Evolutionary conservation across 2,329 filamentous ascomycete genomes (phyloP), one percentile per base, ranked within the genome.

Genomic region (Clonostachys rhizophaga): DNA sequence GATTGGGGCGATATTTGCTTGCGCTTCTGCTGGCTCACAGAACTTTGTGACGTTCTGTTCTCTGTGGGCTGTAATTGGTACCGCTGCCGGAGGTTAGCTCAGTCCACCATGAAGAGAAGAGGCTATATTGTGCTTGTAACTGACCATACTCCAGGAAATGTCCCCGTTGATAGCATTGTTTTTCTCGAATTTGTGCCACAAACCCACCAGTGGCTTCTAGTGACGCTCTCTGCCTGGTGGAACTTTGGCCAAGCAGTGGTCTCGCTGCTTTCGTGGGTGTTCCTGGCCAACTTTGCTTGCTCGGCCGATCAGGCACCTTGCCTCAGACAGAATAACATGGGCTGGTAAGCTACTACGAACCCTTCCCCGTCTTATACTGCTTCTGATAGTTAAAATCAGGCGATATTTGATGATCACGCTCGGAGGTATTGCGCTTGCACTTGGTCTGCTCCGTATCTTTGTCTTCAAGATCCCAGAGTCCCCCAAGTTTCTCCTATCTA

Each of bases 21-120:
- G 82, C 18, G 67, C 78, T 0, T 77, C 76, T 5, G 82, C 80
- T 0, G 76, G 78, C 0, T 72, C 76, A 0, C 76, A 75, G 4
- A 82, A 75, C 50, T 86, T 84, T 49, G 72, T 72, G 1, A 74
- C 75, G 0, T 73, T 83, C 34, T 77, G 74, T 6, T 60, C 66
- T 3, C 76, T 85, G 48, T 79, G 77, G 14, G 78, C 79, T 9
- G 61, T 77, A 33, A 62, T 71, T 8, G 69, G 68, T 9, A 64
- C 63, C 1, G 67, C 60, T 2, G 64, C 67, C 1, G 69, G 69
- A 11, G 72, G 24, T 30, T 10, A 10, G 24, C 9, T 30, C 8
- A 30, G 24, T 9, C 8, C 24, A 30, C 9, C 24, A 10, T 30
- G 24, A 30, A 30, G 2, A 30, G 24, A 7, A n/a, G n/a, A n/a